Base-by-base conservation (phyloP, 306 rosid genomes). In the Medicago lupulina region DNA sequence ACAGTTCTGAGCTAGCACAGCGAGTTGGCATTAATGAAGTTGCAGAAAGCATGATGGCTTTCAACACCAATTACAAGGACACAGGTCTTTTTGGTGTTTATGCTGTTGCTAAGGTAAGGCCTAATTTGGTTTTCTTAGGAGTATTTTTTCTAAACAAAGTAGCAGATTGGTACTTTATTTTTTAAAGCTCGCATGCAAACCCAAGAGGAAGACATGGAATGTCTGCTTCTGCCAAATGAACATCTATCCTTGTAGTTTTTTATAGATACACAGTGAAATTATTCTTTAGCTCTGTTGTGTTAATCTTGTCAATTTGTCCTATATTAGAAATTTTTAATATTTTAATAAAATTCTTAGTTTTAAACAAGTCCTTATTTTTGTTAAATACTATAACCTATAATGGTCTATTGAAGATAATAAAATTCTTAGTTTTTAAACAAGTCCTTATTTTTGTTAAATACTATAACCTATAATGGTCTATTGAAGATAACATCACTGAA, bases 21-120 rank as follows among this genome's bases (percentile, higher is more conserved):
- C 75, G 81, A 28, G 69, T 77, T 68, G 81, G 81, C 41, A 77
- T 77, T 44, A 77, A 77, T 77, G 81, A 77, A 68, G 62, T 77
- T 47, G 81, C 81, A 5, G 82, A 78, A 70, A 70, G 82, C 57
- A 70, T 70, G 64, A 70, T 76, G 66, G 81, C 81, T 19, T 78
- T 78, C 76, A 78, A 78, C 19, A 59, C 71, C 54, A 70, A 60
- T 60, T 78, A 78, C 54, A 78, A 78, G 71, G 76, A 78, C 25
- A 59, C 76, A 9, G 76, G 76, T 78, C 71, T 78, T 49, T 78
- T 78, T 60, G 76, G 82, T 36, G 31, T 70, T 60, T 78, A 59
- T 36, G 82, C 71, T 61, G 82, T 78, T 19, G 82, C 76, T 59
- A 78, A 78, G 76, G 82, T 78, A 46, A 38, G 76, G 25, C 12